These are phyloP conservation scores for Pseudisothecium myosuroides DNA, from an alignment of 225 moss, liverwort and hornwort species.

Conservation along the genomic window DNA sequence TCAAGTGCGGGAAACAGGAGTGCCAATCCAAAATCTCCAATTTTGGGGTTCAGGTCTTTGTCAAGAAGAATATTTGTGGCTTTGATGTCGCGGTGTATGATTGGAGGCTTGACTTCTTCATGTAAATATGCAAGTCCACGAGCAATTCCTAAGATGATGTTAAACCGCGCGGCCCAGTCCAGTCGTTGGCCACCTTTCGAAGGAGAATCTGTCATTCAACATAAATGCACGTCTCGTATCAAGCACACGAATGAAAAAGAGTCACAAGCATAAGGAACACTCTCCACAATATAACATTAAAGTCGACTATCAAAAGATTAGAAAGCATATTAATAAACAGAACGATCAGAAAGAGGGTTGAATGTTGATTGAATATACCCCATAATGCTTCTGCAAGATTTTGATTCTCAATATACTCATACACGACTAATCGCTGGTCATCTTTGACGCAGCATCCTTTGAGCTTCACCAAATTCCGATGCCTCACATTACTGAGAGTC, in stretches of 20 bases:
- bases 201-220: constrained; percentile 14
- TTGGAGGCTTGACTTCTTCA: constrained; percentile 12
- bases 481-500: constrained; percentile 33
- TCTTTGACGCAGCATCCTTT: constrained; percentile 42
- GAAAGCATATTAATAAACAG: neutral
- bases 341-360: neutral
- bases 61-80: constrained; percentile 23
- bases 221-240: neutral
- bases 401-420: constrained; percentile 27
- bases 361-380: constrained; percentile 10
- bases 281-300: neutral
- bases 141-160: constrained; percentile 21
- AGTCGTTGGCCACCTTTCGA: neutral
- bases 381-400: constrained; percentile 49
- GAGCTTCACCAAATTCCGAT: constrained; percentile 21
- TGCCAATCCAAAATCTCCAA: constrained; percentile 21
- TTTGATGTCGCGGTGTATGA: constrained; percentile 27
- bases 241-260: neutral
- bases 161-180: constrained; percentile 6
- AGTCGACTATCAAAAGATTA: neutral
- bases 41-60: constrained; percentile 3
- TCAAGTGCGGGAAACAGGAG: constrained; percentile 14
- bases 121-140: constrained; percentile 20
- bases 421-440: constrained; percentile 29
- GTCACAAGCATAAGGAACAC: neutral